Percentiles rank a stretch among this genome's conserved stretches.
These are phyloP conservation scores for Fusarium sp. DNA, from an alignment of 2,329 filamentous ascomycete genomes.

Conservation along the genomic window DNA sequence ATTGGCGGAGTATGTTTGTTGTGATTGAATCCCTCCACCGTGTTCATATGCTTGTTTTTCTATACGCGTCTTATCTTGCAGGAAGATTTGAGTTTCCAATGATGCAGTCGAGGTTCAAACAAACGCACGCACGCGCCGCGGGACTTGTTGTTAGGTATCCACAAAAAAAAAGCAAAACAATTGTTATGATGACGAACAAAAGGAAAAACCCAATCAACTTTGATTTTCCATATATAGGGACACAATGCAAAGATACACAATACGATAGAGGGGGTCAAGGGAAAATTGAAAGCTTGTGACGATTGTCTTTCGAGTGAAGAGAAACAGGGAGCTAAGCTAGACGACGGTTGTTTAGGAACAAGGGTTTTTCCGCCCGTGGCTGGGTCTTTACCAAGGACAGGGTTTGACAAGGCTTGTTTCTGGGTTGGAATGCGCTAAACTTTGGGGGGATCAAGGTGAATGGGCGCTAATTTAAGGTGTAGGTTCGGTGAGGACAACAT, in stretches of 20 bases:
- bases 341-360: constrained; percentile 27
- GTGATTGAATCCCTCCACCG: neutral
- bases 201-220: neutral
- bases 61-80: constrained; percentile 27
- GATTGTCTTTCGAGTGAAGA: constrained; percentile 11
- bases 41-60: constrained; percentile 20
- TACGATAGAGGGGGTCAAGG: neutral
- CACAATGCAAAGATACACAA: neutral
- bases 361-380: constrained; percentile 41
- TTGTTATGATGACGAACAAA: neutral
- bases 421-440: constrained; percentile 18
- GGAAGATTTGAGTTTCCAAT: constrained; percentile 29
- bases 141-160: constrained; percentile 19
- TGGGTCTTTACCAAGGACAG: neutral
- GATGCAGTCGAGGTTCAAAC: constrained; percentile 21
- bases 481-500: neutral
- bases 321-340: constrained; percentile 21
- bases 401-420: constrained; percentile 13
- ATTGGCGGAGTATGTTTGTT: neutral
- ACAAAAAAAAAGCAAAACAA: constrained; percentile 20
- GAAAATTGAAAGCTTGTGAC: constrained; percentile 26
- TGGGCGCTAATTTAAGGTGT: constrained; percentile 9
- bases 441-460: neutral
- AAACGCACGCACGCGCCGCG: constrained; percentile 40
- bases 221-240: neutral